phyloP scores from a whole-genome alignment of 192 early-diverging fungal genomes.

The Linnemannia zychae region DNA sequence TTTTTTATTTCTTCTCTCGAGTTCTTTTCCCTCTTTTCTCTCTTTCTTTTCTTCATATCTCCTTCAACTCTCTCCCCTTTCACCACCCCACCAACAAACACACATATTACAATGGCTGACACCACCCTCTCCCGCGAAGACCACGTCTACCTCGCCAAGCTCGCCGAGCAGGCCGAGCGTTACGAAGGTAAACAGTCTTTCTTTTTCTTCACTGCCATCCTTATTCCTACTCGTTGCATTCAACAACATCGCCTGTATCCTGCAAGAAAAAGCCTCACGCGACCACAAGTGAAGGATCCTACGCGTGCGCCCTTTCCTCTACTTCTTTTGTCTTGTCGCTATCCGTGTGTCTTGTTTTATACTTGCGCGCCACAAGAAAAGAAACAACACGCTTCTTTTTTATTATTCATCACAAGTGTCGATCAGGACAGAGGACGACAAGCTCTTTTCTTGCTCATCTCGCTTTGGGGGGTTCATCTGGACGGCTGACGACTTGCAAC shows the following conservation, averaged over 20 bases:
- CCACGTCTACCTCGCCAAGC: conserved; percentile 98
- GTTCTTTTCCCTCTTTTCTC: conserved; percentile 13
- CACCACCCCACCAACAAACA: not conserved
- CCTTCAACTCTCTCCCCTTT: not conserved
- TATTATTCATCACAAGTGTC: conserved; percentile 1
- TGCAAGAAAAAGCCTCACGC: not conserved
- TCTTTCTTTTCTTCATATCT: conserved; percentile 12
- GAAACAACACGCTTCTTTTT: not conserved
- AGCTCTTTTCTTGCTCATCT: conserved; percentile 1
- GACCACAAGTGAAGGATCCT: not conserved
- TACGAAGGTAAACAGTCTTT: conserved; percentile 84
- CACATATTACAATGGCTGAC: conserved; percentile 29
- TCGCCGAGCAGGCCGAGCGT: conserved; percentile 99
- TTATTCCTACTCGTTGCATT: not conserved
- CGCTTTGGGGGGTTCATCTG: not conserved
- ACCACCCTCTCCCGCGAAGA: conserved; percentile 52
- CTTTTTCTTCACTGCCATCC: not conserved
- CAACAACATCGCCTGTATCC: not conserved
- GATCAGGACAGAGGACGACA: conserved; percentile 3
- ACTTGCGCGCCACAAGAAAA: not conserved
- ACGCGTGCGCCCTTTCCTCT: not conserved
- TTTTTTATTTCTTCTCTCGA: conserved; percentile 11
- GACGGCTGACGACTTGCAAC: not conserved
- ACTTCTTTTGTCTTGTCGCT: not conserved
- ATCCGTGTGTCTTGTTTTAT: not conserved